phyloP scores from a whole-genome alignment of 1,139 yeast species.

The Magnusiomyces clavatus region DNA sequence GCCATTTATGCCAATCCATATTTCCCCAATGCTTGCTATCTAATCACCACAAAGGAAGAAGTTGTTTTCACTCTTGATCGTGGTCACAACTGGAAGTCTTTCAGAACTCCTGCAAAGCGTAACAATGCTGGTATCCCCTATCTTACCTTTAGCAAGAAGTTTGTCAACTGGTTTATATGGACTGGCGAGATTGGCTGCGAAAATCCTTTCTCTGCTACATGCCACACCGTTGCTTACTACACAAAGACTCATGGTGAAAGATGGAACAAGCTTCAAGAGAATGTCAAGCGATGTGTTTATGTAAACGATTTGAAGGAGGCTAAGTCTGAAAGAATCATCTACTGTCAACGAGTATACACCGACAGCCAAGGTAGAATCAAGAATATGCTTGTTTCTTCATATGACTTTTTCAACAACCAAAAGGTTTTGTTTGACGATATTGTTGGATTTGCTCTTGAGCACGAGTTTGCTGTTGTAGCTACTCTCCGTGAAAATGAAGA shows the following conservation, averaged over 20 bases:
- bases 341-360: conserved; percentile 45
- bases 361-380: conserved; percentile 27
- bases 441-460: conserved; percentile 58
- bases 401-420: conserved; percentile 43
- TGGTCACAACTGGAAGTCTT: conserved; percentile 46
- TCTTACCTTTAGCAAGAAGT: conserved; percentile 51
- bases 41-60: conserved; percentile 42
- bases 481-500: conserved; percentile 36
- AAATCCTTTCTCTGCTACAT: conserved; percentile 35
- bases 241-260: conserved; percentile 48
- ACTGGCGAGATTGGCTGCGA: conserved; percentile 58
- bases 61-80: conserved; percentile 61
- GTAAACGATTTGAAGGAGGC: conserved; percentile 42
- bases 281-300: conserved; percentile 59
- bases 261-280: conserved; percentile 47
- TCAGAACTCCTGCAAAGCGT: conserved; percentile 46
- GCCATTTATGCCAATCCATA: conserved; percentile 54
- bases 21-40: conserved; percentile 55
- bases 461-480: conserved; percentile 69
- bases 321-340: conserved; percentile 45
- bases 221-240: conserved; percentile 48
- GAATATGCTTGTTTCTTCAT: conserved; percentile 41
- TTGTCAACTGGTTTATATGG: conserved; percentile 57
- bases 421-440: conserved; percentile 42
- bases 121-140: conserved; percentile 31